Evolutionary conservation across 2,329 filamentous ascomycete species (phyloP), one percentile per base, ranked within the genome.

Genomic region (Fusarium odoratissimum): DNA sequence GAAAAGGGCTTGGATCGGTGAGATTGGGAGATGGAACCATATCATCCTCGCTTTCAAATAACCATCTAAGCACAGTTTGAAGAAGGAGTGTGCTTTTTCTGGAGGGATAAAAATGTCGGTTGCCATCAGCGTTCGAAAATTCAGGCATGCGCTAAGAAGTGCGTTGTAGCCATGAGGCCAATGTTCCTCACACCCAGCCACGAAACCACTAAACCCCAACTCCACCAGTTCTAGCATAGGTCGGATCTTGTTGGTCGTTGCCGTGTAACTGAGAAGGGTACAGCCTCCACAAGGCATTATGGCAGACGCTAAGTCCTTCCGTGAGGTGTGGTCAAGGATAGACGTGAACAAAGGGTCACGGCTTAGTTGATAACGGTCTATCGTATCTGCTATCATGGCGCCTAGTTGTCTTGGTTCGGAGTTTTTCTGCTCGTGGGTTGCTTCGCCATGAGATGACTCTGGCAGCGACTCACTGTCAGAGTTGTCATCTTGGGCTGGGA

Each of bases 101-200:
- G 40, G 8, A 8, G 59, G 35, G 10, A 61, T 66, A 14, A 74
- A 75, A 21, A 62, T 44, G 23, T 76, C 58, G 9, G 31, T 38
- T n/a, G 57, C 51, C 28, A 74, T 42, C 14, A 76, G 49, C 12
- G 41, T 44, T 16, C 60, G 66, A 13, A 77, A n/a, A 23, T 62
- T 44, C 13, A 61, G 48, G 19, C 72, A 75, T 31, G 63, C 64
- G 3, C 72, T 42, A 13, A 72, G 51, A 25, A 77, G 58, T 11
- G 73, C 73, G 25, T 77, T 77, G 60, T 71, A 77, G 7, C 76
- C 76, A 17, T 55, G 16, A 21, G 62, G 49, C 76, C 76, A 77
- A 45, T 77, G 76, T 16, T 57, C 35, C 9, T 40, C 54, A 19
- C 76, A 77, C 7, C 71, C 63, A 13, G 69, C 51, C 17, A 71